These are phyloP conservation scores for Starmerella davenportii DNA, from an alignment of 805 yeast genomes.

Conservation along the genomic window DNA sequence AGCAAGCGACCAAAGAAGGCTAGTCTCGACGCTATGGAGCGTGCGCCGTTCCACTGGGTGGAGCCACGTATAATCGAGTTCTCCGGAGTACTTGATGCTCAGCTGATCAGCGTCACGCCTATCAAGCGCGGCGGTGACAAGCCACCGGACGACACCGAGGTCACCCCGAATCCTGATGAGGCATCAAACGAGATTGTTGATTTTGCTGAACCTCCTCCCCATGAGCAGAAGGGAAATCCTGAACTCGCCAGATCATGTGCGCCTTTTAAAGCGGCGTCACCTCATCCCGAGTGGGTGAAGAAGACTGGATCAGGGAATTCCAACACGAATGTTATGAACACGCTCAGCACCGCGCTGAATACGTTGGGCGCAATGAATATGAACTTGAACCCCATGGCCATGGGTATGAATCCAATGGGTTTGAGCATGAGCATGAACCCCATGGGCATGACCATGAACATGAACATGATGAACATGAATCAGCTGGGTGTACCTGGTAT, in stretches of 20 bases:
- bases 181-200: too few relatives aligned
- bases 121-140: slow-evolving; percentile 20
- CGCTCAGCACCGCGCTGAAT: neutral
- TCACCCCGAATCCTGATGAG: too few relatives aligned
- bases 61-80: slow-evolving; percentile 16
- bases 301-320: slow-evolving; percentile 1
- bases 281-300: slow-evolving; percentile 7
- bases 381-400: slow-evolving; percentile 3
- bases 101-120: slow-evolving; percentile 15
- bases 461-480: slow-evolving; percentile 4
- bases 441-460: slow-evolving; percentile 4
- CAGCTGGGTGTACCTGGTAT: slow-evolving; percentile 1
- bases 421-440: slow-evolving; percentile 3
- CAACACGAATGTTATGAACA: neutral
- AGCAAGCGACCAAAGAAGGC: slow-evolving; percentile 12
- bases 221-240: too few relatives aligned
- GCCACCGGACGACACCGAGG: slow-evolving; percentile 10
- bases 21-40: neutral
- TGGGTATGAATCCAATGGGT: slow-evolving; percentile 6
- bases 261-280: slow-evolving; percentile 4
- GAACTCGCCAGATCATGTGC: too few relatives aligned
- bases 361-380: neutral
- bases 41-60: slow-evolving; percentile 10
- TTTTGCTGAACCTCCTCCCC: too few relatives aligned
- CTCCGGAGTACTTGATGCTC: slow-evolving; percentile 5